Base-by-base conservation (phyloP, 2,329 filamentous ascomycete species). In the Zalaria sp. region DNA sequence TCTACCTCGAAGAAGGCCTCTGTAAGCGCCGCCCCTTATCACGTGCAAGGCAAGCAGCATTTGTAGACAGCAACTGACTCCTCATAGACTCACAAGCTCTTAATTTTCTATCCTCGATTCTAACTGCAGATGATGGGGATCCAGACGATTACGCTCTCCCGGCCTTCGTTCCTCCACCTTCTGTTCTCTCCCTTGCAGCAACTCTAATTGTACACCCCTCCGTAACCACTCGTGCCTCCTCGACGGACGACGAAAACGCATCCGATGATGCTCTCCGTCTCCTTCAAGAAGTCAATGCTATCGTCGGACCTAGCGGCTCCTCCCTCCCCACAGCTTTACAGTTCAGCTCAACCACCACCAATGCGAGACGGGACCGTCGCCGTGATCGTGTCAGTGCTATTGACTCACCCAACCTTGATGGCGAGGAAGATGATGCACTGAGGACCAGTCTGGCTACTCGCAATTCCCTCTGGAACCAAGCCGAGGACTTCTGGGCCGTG, bases 401-500 rank as follows among this genome's bases (percentile, higher is more conserved):
- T 18, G 18, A 18, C 18, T 18, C 18, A 18, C 18, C 18, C 18
- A 18, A 18, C 18, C 53, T 53, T 8, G 49, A 56, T 4, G 52
- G 50, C 5, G 49, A 54, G 5, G 62, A 62, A 25, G 57, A 61
- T 18, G 64, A 63, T 10, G 64, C 70, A 34, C 48, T 58, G 27
- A 31, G 41, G 7, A 28, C 44, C 11, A 39, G 37, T 5, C 18
- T 46, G 11, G 44, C 80, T 1, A 73, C 75, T 39, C 65, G 72
- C 9, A 70, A 77, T 35, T 80, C 81, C 27, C 48, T 95, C 2
- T 94, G 83, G 76, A 66, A 65, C 10, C 73, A 75, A n/a, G 83
- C 81, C 1, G 78, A 83, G 46, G 85, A 93, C 55, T 93, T 96
- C 53, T 98, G 91, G 86, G 74, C 79, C 35, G 75, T 84, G 0